Evolutionary conservation across 2,329 filamentous ascomycete genomes (phyloP), one percentile per base, ranked within the genome.

Genomic region (Laburnicola sp.): DNA sequence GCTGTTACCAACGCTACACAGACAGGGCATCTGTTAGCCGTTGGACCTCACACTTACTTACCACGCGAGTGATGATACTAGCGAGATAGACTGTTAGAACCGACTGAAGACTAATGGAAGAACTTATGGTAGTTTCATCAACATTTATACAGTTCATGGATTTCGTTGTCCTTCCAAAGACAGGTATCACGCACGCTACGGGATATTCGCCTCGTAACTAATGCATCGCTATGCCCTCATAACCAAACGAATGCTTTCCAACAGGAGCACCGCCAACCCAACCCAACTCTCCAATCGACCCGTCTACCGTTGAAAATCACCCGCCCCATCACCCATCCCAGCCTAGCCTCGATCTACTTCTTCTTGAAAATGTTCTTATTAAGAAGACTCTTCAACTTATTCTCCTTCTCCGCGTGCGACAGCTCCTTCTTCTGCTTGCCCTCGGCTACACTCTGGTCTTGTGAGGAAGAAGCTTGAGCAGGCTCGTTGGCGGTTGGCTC

Each of bases 361-460:
- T 57, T 60, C 61, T 72, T 72, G 40, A 72, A 73, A 28, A 73
- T 40, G 3, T 66, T 48, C n/a, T 47, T 65, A 48, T 71, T 72
- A 5, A 75, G 51, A 7, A 75, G 59, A 48, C 59, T 73, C 68
- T 74, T 74, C 41, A 75, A 47, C 61, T 72, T 75, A 30, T 59
- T 69, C 57, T 74, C 73, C 61, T 74, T 74, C 36, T 75, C 72
- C 41, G 60, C 69, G 21, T 51, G 54, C 40, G 63, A 70, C 54
- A 62, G 59, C 2, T 51, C 57, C 30, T 56, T 62, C 54, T 70
- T 73, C 49, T 55, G 58, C 64, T 73, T 72, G 1, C 61, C 66
- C 44, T 70, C 62, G 5, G 22, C 38, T 7, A 27, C 10, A 16
- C 30, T 28, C 26, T 43, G 37, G 6, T 46, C 36, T 7, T 30